Base-by-base conservation (phyloP, 768 basidiomycete genomes). In the Amanita jacksonii region DNA sequence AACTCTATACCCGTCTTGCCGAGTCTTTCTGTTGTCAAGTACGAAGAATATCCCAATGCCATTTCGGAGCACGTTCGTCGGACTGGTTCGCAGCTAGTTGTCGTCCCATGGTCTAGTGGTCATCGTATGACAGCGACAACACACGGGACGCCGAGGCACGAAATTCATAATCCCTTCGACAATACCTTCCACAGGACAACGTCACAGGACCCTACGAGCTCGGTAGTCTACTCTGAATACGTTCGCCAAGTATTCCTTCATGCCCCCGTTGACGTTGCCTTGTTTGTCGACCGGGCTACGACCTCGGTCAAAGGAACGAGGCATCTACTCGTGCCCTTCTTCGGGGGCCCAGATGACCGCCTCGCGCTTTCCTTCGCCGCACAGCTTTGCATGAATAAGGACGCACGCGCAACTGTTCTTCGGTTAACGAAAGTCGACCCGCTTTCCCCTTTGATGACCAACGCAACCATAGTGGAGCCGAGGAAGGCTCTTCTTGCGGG, bases 281-380 rank as follows among this genome's bases (percentile, higher is more conserved):
- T 98, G 27, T 93, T 87, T 59, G 73, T 96, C 46, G 94, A 97
- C 59, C 69, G 81, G 19, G 82, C 81, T 1, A 54, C 59, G 12
- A 53, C 58, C 35, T 50, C 58, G 1, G 52, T 57, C 4, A 37
- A 36, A 23, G 56, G 38, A 33, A 59, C 53, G 18, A 69, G 82
- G 48, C 86, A 87, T 50, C 55, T 97, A 22, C 78, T 93, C 58
- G 57, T 92, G 32, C 87, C 93, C 0, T 97, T 94, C 76, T 85
- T 90, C 57, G 94, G 94, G 28, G 94, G 94, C 0, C 81, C 89
- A 0, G 94, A 99, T 57, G 94, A 97, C 58, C 78, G 96, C 1
- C 69, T 90, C 16, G 88, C 89, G 0, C 64, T 98, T 20, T 64
- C 73, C 23, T 78, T 98, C 54, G 76, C 89, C 3, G 76, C 87